phyloP scores from a whole-genome alignment of 2,329 filamentous ascomycete species.

The Fusarium albosuccineum region DNA sequence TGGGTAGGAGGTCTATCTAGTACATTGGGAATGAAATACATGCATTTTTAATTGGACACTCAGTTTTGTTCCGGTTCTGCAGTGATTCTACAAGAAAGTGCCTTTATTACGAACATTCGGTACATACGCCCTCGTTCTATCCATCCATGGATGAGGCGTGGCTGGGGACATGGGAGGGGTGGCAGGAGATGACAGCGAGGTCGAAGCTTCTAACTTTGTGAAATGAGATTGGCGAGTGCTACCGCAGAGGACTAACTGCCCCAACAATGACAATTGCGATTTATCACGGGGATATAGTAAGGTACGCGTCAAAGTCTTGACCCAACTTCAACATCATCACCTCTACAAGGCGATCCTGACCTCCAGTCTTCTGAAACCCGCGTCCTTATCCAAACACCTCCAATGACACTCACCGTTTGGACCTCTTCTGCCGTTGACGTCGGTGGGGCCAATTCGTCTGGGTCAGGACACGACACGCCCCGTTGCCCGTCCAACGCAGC shows the following conservation, averaged over 20 bases:
- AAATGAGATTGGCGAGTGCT: background rate
- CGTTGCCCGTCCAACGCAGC: background rate
- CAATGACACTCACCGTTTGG: background rate
- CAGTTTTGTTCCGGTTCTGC: background rate
- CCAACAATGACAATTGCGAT: no score
- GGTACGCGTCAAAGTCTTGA: background rate
- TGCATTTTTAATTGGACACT: slow-evolving; percentile 11
- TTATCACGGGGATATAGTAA: no score
- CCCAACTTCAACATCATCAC: background rate
- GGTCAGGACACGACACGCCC: background rate
- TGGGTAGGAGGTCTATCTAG: slow-evolving; percentile 14
- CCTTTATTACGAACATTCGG: no score
- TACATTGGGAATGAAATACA: slow-evolving; percentile 29
- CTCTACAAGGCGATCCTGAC: background rate
- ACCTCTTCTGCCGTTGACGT: background rate
- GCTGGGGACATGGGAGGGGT: no score
- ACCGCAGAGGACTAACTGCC: background rate
- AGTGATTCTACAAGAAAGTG: no score
- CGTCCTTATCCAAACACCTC: background rate
- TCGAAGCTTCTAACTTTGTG: no score
- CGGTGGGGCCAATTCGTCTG: background rate
- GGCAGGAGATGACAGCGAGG: no score
- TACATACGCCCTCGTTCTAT: no score
- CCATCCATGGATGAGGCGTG: no score
- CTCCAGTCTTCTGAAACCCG: background rate